Conservation (phyloP, 805 yeast genomes). For the Candida alai region DNA sequence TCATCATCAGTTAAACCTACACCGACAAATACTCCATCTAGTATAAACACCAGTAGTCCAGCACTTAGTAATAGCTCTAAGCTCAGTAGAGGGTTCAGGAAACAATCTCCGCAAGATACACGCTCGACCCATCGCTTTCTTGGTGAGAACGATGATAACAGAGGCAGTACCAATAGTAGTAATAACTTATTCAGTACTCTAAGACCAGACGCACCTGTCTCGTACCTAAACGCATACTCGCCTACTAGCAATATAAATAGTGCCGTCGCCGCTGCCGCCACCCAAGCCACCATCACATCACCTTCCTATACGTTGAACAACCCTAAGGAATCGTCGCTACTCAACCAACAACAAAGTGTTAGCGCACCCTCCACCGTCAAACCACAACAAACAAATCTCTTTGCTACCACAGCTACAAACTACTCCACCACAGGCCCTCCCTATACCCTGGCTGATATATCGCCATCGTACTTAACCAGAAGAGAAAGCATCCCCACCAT, state of each 20-base stretch:
- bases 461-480: slow-evolving; percentile 3
- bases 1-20: slow-evolving; percentile 5
- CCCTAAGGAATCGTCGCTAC: background rate
- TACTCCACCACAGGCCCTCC: slow-evolving; percentile 3
- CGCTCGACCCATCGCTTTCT: background rate
- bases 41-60: background rate
- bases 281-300: slow-evolving; percentile 5
- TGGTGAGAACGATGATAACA: background rate
- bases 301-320: slow-evolving; percentile 2
- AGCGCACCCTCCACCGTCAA: slow-evolving; percentile 4
- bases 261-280: slow-evolving; percentile 3
- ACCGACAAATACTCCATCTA: slow-evolving; percentile 3
- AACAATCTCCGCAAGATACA: background rate
- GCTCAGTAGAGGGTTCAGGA: too few species aligned
- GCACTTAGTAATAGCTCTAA: background rate
- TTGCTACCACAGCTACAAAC: too few species aligned
- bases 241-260: background rate
- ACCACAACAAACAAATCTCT: too few species aligned
- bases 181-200: slow-evolving; percentile 22
- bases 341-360: slow-evolving; percentile 4
- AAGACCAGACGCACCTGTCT: slow-evolving; percentile 12
- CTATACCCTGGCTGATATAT: slow-evolving; percentile 11
- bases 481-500: slow-evolving; percentile 4
- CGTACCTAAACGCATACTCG: slow-evolving; percentile 7
- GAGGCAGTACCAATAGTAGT: slow-evolving; percentile 1